These are phyloP conservation scores for Ceratobasidium sp. DNA, from an alignment of 1,284 basidiomycete genomes.

Conservation along the genomic window DNA sequence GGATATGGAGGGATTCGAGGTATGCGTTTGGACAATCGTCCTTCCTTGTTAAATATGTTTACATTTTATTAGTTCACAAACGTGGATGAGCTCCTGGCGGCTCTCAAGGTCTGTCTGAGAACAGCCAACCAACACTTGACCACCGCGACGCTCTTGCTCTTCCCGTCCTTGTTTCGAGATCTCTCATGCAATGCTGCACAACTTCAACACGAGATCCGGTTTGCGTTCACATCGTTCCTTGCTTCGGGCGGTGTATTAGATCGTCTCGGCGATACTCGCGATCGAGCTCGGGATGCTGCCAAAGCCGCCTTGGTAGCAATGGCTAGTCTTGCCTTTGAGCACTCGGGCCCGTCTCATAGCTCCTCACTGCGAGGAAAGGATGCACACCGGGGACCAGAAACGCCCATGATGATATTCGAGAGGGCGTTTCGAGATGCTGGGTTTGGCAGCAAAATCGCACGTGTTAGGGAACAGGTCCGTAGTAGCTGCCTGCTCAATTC, in stretches of 20 bases:
- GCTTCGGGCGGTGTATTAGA: conserved; percentile 79
- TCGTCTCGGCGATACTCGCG: conserved; percentile 78
- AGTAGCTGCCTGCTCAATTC: not conserved
- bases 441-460: conserved; percentile 78
- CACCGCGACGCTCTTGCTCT: conserved; percentile 69
- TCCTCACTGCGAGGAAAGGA: conserved; percentile 58
- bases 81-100: conserved; percentile 67
- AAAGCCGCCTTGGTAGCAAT: conserved; percentile 74
- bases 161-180: conserved; percentile 68
- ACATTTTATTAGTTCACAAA: conserved; percentile 63
- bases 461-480: conserved; percentile 80
- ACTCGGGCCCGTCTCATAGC: conserved; percentile 48
- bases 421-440: conserved; percentile 73
- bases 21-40: conserved; percentile 47
- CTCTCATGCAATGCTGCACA: conserved; percentile 58
- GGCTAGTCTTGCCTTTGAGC: conserved; percentile 72
- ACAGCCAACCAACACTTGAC: conserved; percentile 82
- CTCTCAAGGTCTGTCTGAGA: conserved; percentile 76
- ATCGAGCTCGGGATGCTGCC: conserved; percentile 74
- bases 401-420: conserved; percentile 78
- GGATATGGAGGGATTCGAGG: conserved; percentile 66
- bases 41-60: conserved; percentile 25
- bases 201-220: conserved; percentile 61
- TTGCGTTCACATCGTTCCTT: conserved; percentile 69
- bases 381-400: conserved; percentile 72